Percentiles rank a stretch among this genome's conserved stretches.
phyloP scores from a whole-genome alignment of 495 filamentous ascomycete species.

The Symbiotaphrina buchneri region DNA sequence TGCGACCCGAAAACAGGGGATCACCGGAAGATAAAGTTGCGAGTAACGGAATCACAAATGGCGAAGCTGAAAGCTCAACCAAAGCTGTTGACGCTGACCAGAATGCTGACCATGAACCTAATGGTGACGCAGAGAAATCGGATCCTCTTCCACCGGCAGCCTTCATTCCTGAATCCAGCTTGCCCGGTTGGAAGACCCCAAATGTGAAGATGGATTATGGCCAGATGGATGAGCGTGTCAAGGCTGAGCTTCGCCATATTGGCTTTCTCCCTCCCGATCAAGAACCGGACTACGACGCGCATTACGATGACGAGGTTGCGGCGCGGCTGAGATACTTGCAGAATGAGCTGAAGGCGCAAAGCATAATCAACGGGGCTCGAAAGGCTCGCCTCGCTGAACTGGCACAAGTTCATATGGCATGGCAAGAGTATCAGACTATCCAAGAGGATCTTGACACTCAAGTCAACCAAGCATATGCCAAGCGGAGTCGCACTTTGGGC shows the following conservation, averaged over 20 bases:
- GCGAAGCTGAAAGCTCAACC: slow-evolving; percentile 21
- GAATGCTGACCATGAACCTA: slow-evolving; percentile 23
- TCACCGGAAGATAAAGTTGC: slow-evolving; percentile 31
- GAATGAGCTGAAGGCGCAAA: slow-evolving; percentile 52
- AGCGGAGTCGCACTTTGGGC: slow-evolving; percentile 83
- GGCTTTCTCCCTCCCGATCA: slow-evolving; percentile 57
- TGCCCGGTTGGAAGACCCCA: slow-evolving; percentile 30
- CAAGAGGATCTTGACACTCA: slow-evolving; percentile 90
- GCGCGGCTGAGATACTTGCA: slow-evolving; percentile 75
- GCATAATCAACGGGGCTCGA: slow-evolving; percentile 68
- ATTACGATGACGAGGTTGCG: slow-evolving; percentile 86
- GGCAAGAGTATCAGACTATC: slow-evolving; percentile 91
- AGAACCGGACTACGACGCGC: slow-evolving; percentile 58
- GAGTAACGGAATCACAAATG: slow-evolving; percentile 30
- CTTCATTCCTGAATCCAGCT: slow-evolving; percentile 47
- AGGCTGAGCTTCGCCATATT: slow-evolving; percentile 81
- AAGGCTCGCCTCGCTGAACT: slow-evolving; percentile 71
- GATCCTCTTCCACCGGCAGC: slow-evolving; percentile 44
- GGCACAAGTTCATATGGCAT: slow-evolving; percentile 74
- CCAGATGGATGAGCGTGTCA: slow-evolving; percentile 70
- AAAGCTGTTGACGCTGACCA: slow-evolving; percentile 27
- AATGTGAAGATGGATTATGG: slow-evolving; percentile 53
- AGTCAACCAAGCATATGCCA: slow-evolving; percentile 85
- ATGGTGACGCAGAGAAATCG: slow-evolving; percentile 19
- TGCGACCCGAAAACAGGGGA: slow-evolving; percentile 61